Base-by-base conservation (phyloP, 2,329 filamentous ascomycete genomes). In the Cryphonectria nitschkei region DNA sequence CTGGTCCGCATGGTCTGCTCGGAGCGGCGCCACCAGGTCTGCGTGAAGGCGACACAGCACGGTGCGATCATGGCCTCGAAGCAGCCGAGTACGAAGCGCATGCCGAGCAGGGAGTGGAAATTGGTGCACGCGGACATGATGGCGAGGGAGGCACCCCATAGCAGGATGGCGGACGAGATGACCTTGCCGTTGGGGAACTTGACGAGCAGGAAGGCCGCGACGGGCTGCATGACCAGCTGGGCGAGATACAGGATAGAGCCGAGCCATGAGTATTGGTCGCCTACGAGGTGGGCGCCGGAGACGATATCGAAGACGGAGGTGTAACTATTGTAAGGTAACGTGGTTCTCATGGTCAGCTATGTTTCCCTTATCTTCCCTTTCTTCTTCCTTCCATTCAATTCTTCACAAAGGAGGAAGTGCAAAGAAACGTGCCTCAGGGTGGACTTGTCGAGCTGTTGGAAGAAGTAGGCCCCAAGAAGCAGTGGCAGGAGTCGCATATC, bases 211-310 rank as follows among this genome's bases (percentile, higher is more conserved):
- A 82, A 83, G 0, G 87, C 86, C 5, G 87, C 82, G 0, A 87
- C 78, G 1, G 87, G 86, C 74, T 90, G 87, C 81, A 88, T 85
- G 16, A 88, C 79, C 11, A 90, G 82, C 75, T 89, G 87, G 0
- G 87, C 87, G n/a, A 89, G 79, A 75, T 87, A 90, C 19, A 90
- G 80, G 67, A 90, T 85, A 1, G 87, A 89, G 0, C 87, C 86
- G 0, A 90, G 84, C 88, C 88, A 90, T 1, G 88, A 89, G 74
- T 82, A 84, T 68, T 87, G 80, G 43, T 81, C 77, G 26, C 82
- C 84, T n/a, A 81, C 78, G 9, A 87, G 80, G 43, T 84, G 75
- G 0, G 84, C 83, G 71, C 86, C 84, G 46, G 82, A 78, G 32
- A 81, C 78, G 46, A 88, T 77, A 3, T 84, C 85, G 72, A 86